Percentiles rank a stretch among this genome's conserved stretches.
Evolutionary conservation across 108 stramenopile species (phyloP).

Genomic region (Licmophora abbreviata): DNA sequence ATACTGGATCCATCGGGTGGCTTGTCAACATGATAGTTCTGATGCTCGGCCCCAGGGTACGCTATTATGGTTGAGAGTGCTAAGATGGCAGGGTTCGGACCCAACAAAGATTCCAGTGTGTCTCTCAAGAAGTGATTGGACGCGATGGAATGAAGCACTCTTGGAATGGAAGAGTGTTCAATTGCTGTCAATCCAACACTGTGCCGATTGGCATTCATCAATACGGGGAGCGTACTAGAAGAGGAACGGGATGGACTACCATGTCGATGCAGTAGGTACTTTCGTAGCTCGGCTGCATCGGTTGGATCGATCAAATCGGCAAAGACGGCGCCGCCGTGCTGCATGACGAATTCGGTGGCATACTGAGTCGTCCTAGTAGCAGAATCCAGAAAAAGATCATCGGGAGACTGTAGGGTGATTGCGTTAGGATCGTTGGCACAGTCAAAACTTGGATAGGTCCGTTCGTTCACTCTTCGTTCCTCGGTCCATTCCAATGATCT

Average conservation of each 20-base stretch:
- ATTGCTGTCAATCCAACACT: conserved; percentile 2
- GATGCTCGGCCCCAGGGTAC: conserved; percentile 15
- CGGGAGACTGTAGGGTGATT: no score
- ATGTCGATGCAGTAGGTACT: conserved; percentile 9
- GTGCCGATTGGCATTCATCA: conserved; percentile 6
- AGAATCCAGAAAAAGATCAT: no score
- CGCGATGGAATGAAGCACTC: conserved; percentile 6
- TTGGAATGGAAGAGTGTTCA: conserved; percentile 7
- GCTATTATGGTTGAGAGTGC: conserved; percentile 23
- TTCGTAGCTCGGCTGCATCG: conserved; percentile 7
- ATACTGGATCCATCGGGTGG: not conserved
- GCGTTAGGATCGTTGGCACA: no score
- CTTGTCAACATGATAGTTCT: conserved; percentile 21
- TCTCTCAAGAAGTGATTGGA: conserved; percentile 3
- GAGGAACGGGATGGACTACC: no score
- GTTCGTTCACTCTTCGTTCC: no score
- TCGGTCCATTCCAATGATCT: no score
- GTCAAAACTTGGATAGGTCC: no score
- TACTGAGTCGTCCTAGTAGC: no score
- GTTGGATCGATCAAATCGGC: conserved; percentile 1
- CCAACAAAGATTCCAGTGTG: conserved; percentile 17
- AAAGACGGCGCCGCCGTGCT: conserved; percentile 17
- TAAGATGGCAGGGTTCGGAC: conserved; percentile 19
- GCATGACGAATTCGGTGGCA: no score
- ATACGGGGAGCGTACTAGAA: no score